Conservation (phyloP, 2,329 filamentous ascomycete species). For the Fusarium sp. region DNA sequence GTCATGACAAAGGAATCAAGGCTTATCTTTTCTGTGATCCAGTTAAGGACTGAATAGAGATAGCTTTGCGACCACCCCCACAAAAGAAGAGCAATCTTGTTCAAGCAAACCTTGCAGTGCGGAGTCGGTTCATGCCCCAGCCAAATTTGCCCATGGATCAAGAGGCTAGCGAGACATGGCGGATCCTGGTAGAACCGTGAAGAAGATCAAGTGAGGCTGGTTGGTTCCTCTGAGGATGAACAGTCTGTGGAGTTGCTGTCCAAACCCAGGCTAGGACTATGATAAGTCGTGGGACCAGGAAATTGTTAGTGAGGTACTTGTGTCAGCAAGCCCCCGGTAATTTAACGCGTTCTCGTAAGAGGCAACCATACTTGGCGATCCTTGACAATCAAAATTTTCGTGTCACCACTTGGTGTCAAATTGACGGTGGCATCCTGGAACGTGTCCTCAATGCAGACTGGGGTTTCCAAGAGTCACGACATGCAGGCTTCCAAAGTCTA, state of each 20-base stretch:
- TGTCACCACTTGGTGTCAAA: constrained; percentile 38
- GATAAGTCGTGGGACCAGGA: constrained; percentile 18
- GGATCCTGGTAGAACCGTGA: constrained; percentile 30
- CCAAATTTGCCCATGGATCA: constrained; percentile 10
- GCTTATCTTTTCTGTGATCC: neutral
- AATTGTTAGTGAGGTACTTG: constrained; percentile 54
- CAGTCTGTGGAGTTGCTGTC: constrained; percentile 14
- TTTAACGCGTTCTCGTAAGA: constrained; percentile 40
- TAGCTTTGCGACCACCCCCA: constrained; percentile 3
- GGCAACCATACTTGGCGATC: constrained; percentile 44
- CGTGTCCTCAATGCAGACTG: constrained; percentile 30
- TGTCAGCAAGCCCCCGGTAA: constrained; percentile 24
- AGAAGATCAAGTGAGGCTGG: constrained; percentile 36
- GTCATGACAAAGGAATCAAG: neutral
- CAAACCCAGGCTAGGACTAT: constrained; percentile 4
- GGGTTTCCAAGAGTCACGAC: neutral
- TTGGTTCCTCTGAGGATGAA: constrained; percentile 19
- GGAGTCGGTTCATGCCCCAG: constrained; percentile 16
- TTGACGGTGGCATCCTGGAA: constrained; percentile 25
- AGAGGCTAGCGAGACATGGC: constrained; percentile 18
- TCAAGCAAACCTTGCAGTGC: constrained; percentile 7
- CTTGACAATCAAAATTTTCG: constrained; percentile 45
- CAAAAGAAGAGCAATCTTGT: constrained; percentile 2
- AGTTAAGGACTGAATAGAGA: constrained; percentile 1
- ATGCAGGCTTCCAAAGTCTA: neutral